Evolutionary conservation across 345 rosid species (phyloP).

Genomic region (Angophora floribunda): DNA sequence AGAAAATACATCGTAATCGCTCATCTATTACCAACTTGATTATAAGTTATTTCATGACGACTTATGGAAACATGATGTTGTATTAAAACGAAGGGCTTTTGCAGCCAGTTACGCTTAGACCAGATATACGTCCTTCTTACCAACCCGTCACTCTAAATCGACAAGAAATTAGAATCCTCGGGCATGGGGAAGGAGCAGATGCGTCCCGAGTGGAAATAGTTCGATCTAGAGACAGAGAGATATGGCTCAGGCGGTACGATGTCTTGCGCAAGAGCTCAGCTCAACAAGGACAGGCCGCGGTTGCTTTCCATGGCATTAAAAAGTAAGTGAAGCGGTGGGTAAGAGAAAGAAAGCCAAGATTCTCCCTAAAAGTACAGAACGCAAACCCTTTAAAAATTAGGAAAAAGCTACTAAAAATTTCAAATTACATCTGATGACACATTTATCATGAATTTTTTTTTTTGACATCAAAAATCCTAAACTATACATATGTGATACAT

Average conservation of each 20-base stretch:
- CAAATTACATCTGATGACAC: too few relatives aligned
- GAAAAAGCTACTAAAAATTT: background rate
- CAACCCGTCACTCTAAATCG: background rate
- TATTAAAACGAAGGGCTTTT: background rate
- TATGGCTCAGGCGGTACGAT: background rate
- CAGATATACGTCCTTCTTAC: background rate
- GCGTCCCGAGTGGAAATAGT: background rate
- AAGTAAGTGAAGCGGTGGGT: background rate
- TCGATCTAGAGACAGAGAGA: background rate
- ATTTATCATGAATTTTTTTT: too few relatives aligned
- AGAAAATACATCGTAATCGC: background rate
- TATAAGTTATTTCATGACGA: background rate
- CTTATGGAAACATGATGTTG: background rate
- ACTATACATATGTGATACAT: too few relatives aligned
- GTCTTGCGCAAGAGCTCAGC: background rate
- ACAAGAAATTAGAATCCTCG: background rate
- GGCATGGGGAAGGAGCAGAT: background rate
- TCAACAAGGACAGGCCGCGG: background rate
- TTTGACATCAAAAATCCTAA: too few relatives aligned
- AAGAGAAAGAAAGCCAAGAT: background rate
- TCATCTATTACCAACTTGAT: background rate
- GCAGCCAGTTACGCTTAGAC: background rate
- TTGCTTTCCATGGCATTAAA: background rate
- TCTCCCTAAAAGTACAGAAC: background rate
- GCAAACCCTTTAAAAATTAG: background rate